Evolutionary conservation across 176 grass and related monocot species (phyloP).

Genomic region (Poa annua): DNA sequence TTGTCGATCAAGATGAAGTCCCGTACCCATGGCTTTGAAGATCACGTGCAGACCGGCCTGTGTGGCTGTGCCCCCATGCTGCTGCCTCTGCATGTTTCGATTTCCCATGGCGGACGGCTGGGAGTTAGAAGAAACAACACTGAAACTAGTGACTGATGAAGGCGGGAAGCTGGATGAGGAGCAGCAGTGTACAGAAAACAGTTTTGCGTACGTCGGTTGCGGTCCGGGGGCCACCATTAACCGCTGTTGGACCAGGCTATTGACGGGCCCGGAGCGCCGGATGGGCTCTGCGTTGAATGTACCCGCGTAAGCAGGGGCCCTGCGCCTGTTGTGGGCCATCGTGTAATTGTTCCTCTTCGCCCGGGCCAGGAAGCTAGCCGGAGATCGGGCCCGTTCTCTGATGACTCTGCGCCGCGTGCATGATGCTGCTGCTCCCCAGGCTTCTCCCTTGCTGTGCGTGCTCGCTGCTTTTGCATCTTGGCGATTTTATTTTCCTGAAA

Average conservation of each 20-base stretch:
- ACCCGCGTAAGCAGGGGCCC: not conserved
- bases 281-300: not conserved
- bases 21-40: too few relatives aligned
- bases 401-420: too few relatives aligned
- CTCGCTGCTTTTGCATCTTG: not conserved
- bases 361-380: not conserved
- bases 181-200: not conserved
- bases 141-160: not conserved
- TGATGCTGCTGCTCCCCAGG: not conserved
- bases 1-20: too few relatives aligned
- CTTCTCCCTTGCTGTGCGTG: not conserved
- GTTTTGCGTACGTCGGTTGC: not conserved
- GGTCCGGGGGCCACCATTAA: not conserved
- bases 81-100: too few relatives aligned
- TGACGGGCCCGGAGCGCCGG: not conserved
- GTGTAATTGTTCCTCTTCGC: not conserved
- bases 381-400: not conserved
- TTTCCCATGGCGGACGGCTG: too few relatives aligned
- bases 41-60: too few relatives aligned
- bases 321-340: not conserved
- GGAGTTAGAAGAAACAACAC: constrained; percentile 5
- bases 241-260: not conserved
- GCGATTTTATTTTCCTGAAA: too few relatives aligned
- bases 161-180: not conserved
- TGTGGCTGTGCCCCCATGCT: too few relatives aligned